Conservation (phyloP, 2,329 filamentous ascomycete genomes). For the Drechslerella stenobrocha region DNA sequence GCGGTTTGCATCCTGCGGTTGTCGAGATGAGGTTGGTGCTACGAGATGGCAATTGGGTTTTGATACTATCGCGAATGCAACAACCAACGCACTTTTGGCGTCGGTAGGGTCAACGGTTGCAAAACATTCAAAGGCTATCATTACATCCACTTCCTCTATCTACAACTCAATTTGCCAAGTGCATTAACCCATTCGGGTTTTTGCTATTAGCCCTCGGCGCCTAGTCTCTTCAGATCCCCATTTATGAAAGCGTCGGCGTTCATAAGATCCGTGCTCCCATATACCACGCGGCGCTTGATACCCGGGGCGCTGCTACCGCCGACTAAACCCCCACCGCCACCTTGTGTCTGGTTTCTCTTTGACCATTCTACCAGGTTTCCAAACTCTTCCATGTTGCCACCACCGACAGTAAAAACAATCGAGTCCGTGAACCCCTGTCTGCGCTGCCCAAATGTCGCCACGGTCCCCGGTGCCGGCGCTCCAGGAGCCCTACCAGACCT, state of each 20-base stretch:
- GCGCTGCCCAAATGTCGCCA: slow-evolving; percentile 86
- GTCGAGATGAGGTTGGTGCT: slow-evolving; percentile 4
- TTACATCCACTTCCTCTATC: slow-evolving; percentile 9
- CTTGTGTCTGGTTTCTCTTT: slow-evolving; percentile 66
- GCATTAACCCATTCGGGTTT: not conserved
- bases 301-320: slow-evolving; percentile 56
- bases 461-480: slow-evolving; percentile 58
- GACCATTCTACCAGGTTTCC: slow-evolving; percentile 98
- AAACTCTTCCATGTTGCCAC: slow-evolving; percentile 98
- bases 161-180: not conserved
- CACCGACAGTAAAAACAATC: slow-evolving; percentile 91
- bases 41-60: slow-evolving; percentile 7
- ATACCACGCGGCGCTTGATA: slow-evolving; percentile 79
- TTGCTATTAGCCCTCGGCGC: slow-evolving; percentile 59
- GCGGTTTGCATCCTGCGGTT: slow-evolving; percentile 22
- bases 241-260: slow-evolving; percentile 70
- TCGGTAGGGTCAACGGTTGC: too few relatives aligned
- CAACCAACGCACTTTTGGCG: slow-evolving; percentile 25
- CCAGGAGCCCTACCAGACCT: slow-evolving; percentile 63
- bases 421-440: slow-evolving; percentile 87
- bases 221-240: slow-evolving; percentile 67
- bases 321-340: slow-evolving; percentile 59
- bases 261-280: slow-evolving; percentile 85
- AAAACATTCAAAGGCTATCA: slow-evolving; percentile 5
- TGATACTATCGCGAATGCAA: slow-evolving; percentile 14